Base-by-base conservation (phyloP, 352 stramenopile genomes). In the Phytophthora vignae region DNA sequence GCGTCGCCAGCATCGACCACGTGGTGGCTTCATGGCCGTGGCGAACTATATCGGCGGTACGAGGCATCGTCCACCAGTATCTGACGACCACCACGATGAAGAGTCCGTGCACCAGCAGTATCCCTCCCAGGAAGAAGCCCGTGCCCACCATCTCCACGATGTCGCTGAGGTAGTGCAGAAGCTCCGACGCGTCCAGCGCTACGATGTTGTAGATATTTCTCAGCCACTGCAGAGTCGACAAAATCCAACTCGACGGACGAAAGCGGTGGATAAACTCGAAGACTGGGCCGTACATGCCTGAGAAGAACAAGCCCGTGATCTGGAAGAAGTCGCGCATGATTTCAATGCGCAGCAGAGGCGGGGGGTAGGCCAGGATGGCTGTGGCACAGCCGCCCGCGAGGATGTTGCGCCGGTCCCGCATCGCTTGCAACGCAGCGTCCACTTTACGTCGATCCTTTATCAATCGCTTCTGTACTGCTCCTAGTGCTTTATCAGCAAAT, bases 261-360 rank as follows among this genome's bases (percentile, higher is more conserved):
- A 53, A 53, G 9, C 46, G 46, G 10, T 27, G 46, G 12, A 53
- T 53, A 53, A 53, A 53, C 19, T 53, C 46, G 46, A 53, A 53
- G 12, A 53, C 46, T 15, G 46, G 46, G 2, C 46, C 46, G 5
- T 53, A 53, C 46, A 53, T 29, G 0, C 46, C 46, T 6, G 46
- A 53, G 46, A 53, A 53, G 46, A 53, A 53, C 15, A 53, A 53
- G 6, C 46, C 46, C 10, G 46, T 53, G 10, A 53, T 53, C 15
- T 53, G 46, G 6, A 53, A 53, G 19, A 53, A 53, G 46, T 53
- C 46, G 46, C 46, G 46, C 46, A 53, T 53, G 19, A 53, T 53
- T 27, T 53, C 46, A 10, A 53, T 14, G 9, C 42, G 42, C 42
- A 49, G 6, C 46, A 53, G 10, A 53, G 46, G 46, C 4, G 46